A percentile compares a stretch with the other conserved stretches of the same genome.
Conservation (phyloP, 2,329 filamentous ascomycete genomes). For the Chaetomiaceae sp. region DNA sequence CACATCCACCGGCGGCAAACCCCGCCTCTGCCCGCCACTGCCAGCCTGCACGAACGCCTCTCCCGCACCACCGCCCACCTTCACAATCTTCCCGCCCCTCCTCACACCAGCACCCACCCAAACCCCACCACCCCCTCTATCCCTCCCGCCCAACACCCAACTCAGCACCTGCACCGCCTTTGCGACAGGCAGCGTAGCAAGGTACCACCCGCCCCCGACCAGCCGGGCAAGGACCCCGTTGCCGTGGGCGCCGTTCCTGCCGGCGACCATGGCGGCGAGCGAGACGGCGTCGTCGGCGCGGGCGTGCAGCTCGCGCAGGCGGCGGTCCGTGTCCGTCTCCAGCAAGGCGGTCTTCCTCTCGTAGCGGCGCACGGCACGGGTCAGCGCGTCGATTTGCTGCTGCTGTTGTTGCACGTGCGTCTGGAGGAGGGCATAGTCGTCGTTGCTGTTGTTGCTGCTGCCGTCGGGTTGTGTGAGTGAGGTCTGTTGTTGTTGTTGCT, state of each 20-base stretch:
- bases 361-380: conserved; percentile 80
- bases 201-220: conserved; percentile 27
- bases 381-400: conserved; percentile 80
- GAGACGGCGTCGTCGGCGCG: conserved; percentile 71
- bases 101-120: too few relatives aligned
- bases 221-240: conserved; percentile 31
- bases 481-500: conserved; percentile 27
- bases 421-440: too few relatives aligned
- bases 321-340: conserved; percentile 67
- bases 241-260: conserved; percentile 35
- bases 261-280: conserved; percentile 68
- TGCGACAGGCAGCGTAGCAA: not conserved
- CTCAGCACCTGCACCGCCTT: not conserved
- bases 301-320: conserved; percentile 64
- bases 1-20: too few relatives aligned
- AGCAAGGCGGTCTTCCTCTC: conserved; percentile 80
- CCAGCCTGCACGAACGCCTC: too few relatives aligned
- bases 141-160: too few relatives aligned
- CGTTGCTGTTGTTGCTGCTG: conserved; percentile 17
- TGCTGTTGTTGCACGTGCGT: conserved; percentile 70
- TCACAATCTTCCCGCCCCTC: too few relatives aligned
- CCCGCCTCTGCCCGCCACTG: too few relatives aligned
- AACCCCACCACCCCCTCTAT: not conserved
- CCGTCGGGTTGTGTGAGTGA: too few relatives aligned
- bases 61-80: too few relatives aligned